Conservation (phyloP, 1,284 basidiomycete species). For the Tylopilus orsonianus region DNA sequence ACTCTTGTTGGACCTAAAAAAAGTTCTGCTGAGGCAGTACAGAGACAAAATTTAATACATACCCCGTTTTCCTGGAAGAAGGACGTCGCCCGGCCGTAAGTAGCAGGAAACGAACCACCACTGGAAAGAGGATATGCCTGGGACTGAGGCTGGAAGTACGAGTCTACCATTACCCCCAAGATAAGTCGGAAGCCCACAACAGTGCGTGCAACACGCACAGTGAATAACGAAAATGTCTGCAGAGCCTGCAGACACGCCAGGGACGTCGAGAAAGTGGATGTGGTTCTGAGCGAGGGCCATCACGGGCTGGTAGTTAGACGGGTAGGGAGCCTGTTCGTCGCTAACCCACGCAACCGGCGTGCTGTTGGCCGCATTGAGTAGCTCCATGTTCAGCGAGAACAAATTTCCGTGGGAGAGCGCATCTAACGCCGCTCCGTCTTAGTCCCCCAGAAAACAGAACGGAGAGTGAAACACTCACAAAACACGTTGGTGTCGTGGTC, state of each 20-base stretch:
- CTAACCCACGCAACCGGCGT: slow-evolving; percentile 61
- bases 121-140: slow-evolving; percentile 57
- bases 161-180: slow-evolving; percentile 44
- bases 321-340: slow-evolving; percentile 54
- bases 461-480: slow-evolving; percentile 42
- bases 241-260: slow-evolving; percentile 61
- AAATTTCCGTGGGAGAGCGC: slow-evolving; percentile 60
- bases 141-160: slow-evolving; percentile 75
- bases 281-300: slow-evolving; percentile 82
- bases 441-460: background rate
- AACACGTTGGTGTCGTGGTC: slow-evolving; percentile 90
- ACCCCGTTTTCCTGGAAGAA: slow-evolving; percentile 66
- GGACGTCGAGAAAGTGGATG: slow-evolving; percentile 76
- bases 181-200: background rate
- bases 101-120: slow-evolving; percentile 67
- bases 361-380: slow-evolving; percentile 57
- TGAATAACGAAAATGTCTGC: slow-evolving; percentile 86
- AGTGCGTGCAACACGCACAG: slow-evolving; percentile 50
- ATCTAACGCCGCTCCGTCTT: slow-evolving; percentile 41
- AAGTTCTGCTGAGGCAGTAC: background rate
- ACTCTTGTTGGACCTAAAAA: slow-evolving; percentile 70
- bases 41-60: slow-evolving; percentile 23
- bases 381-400: slow-evolving; percentile 67
- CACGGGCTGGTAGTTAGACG: slow-evolving; percentile 60
- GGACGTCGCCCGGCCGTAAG: slow-evolving; percentile 72